A percentile compares a stretch with the other conserved stretches of the same genome.
Evolutionary conservation across 2,329 filamentous ascomycete species (phyloP).

Genomic region (Fusarium sp.): DNA sequence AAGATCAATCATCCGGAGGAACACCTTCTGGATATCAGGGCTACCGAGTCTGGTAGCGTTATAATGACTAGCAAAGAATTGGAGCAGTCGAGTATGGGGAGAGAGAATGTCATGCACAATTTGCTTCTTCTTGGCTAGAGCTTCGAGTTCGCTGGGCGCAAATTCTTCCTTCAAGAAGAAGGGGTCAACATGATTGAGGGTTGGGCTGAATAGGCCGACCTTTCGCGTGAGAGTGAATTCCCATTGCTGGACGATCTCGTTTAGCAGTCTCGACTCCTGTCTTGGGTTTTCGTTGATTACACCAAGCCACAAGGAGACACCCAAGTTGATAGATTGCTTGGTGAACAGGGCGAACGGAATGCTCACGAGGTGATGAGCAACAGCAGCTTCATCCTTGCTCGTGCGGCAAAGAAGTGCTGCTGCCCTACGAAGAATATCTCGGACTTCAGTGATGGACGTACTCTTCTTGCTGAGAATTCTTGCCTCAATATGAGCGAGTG

Average conservation of each 20-base stretch:
- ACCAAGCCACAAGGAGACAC: constrained; percentile 94
- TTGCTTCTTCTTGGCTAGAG: constrained; percentile 80
- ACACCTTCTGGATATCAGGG: constrained; percentile 82
- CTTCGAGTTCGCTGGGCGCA: constrained; percentile 85
- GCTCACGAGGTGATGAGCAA: constrained; percentile 87
- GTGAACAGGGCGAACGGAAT: constrained; percentile 95
- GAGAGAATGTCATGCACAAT: constrained; percentile 84
- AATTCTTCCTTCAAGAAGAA: constrained; percentile 95
- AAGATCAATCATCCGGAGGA: constrained; percentile 81
- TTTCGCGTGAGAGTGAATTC: constrained; percentile 82
- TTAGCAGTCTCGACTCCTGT: constrained; percentile 86
- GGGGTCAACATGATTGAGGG: constrained; percentile 81
- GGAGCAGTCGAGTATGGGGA: constrained; percentile 85
- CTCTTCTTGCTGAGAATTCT: constrained; percentile 76
- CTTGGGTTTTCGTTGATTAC: constrained; percentile 95
- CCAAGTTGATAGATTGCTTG: constrained; percentile 94
- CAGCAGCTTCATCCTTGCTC: constrained; percentile 78
- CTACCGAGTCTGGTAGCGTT: constrained; percentile 91
- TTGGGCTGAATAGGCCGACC: constrained; percentile 82
- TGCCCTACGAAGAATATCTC: constrained; percentile 84
- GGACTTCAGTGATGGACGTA: constrained; percentile 78
- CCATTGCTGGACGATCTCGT: constrained; percentile 91
- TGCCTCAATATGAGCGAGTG: constrained; percentile 78
- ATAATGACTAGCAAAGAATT: constrained; percentile 95
- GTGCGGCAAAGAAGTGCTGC: constrained; percentile 87